Percentiles rank a stretch among this genome's conserved stretches.
phyloP scores from a whole-genome alignment of 2,329 filamentous ascomycete genomes.

The Aspergillus terreus region DNA sequence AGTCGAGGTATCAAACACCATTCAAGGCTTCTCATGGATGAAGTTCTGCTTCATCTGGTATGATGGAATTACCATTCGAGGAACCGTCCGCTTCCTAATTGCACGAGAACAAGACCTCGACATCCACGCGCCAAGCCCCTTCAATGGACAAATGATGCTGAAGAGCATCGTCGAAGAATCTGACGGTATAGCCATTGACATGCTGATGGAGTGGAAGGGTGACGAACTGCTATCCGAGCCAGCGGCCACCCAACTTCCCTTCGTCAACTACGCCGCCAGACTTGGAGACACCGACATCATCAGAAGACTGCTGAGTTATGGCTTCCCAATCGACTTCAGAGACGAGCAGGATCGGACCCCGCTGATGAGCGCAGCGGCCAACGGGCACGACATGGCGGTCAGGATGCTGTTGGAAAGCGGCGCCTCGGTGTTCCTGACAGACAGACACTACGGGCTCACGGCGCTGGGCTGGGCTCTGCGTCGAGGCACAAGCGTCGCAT shows the following conservation, averaged over 20 bases:
- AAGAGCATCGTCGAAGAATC: no score
- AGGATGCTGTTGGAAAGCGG: not conserved
- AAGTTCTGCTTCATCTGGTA: no score
- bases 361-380: not conserved
- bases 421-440: not conserved
- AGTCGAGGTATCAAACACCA: no score
- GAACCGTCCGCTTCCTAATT: no score
- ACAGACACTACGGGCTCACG: not conserved
- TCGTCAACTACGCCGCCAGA: not conserved
- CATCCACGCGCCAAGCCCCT: no score
- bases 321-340: not conserved
- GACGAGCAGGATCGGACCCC: not conserved
- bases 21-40: no score
- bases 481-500: not conserved
- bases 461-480: not conserved
- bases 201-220: not conserved
- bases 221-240: not conserved
- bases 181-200: not conserved
- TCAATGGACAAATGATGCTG: no score
- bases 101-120: no score
- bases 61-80: no score
- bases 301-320: not conserved
- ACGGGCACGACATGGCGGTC: not conserved
- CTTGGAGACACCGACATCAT: not conserved
- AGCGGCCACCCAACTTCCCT: not conserved